Percentiles rank a stretch among this genome's conserved stretches.
Evolutionary conservation across 2,329 filamentous ascomycete species (phyloP).

Genomic region (Penicillium digitatum): DNA sequence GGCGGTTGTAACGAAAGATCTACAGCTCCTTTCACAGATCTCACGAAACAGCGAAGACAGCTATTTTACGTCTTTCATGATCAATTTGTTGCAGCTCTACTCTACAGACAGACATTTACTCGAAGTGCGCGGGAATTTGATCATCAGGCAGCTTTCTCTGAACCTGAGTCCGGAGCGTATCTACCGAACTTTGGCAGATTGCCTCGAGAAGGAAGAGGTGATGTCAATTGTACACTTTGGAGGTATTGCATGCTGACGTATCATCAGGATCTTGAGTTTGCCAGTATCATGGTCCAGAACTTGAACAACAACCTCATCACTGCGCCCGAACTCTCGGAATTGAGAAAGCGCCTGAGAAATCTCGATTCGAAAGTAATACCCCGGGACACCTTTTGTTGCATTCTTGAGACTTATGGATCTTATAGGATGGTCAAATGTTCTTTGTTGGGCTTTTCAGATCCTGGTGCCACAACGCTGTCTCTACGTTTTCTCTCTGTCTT

Average conservation of each 20-base stretch:
- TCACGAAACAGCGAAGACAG: slow-evolving; percentile 94
- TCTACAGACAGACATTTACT: slow-evolving; percentile 87
- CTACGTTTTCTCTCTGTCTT: slow-evolving; percentile 91
- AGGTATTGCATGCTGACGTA: slow-evolving; percentile 6
- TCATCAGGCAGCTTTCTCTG: slow-evolving; percentile 90
- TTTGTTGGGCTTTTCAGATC: slow-evolving; percentile 92
- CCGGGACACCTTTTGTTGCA: not conserved
- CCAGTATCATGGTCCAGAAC: slow-evolving; percentile 99
- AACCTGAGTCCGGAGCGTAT: slow-evolving; percentile 92
- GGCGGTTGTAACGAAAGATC: slow-evolving; percentile 88
- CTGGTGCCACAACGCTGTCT: slow-evolving; percentile 98
- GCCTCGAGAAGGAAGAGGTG: slow-evolving; percentile 87
- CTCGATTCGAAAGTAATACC: slow-evolving; percentile 70
- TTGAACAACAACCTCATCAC: slow-evolving; percentile 99
- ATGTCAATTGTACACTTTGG: not conserved
- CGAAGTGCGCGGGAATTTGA: slow-evolving; percentile 89
- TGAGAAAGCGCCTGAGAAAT: slow-evolving; percentile 85
- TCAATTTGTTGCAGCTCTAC: slow-evolving; percentile 90
- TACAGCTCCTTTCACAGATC: slow-evolving; percentile 91
- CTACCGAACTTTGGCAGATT: slow-evolving; percentile 91
- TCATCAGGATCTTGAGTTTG: slow-evolving; percentile 82
- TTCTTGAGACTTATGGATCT: slow-evolving; percentile 16
- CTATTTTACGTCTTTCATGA: slow-evolving; percentile 98
- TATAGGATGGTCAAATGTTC: slow-evolving; percentile 84
- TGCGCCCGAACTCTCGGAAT: slow-evolving; percentile 84